Conservation (phyloP, 1,284 basidiomycete genomes). For the Rhodotorula sp. region DNA sequence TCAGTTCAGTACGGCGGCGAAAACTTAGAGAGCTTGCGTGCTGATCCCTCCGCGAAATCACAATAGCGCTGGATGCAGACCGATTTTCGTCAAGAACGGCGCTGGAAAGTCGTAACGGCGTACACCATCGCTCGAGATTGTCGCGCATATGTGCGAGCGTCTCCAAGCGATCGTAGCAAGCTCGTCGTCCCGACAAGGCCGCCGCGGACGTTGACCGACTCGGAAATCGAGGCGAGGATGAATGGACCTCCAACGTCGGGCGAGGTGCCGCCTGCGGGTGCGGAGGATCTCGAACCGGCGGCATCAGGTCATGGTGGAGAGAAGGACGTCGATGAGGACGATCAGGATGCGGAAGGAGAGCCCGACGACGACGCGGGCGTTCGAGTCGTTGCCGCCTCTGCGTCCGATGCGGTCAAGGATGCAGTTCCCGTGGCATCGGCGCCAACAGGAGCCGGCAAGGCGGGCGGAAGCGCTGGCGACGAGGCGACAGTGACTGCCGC, state of each 20-base stretch:
- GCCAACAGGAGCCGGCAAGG: slow-evolving; percentile 16
- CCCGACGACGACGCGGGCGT: slow-evolving; percentile 45
- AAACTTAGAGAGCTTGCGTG: not conserved
- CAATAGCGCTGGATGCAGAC: slow-evolving; percentile 90
- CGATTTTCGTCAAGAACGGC: slow-evolving; percentile 90
- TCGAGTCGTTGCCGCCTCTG: slow-evolving; percentile 24
- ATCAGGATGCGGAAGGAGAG: slow-evolving; percentile 21
- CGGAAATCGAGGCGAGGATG: slow-evolving; percentile 9
- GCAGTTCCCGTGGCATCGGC: not conserved
- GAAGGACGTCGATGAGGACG: slow-evolving; percentile 19
- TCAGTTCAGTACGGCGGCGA: slow-evolving; percentile 48
- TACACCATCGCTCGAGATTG: slow-evolving; percentile 80
- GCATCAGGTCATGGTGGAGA: slow-evolving; percentile 19
- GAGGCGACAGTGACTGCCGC: slow-evolving; percentile 4
- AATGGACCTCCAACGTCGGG: not conserved
- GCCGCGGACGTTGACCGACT: slow-evolving; percentile 17
- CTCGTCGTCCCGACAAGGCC: slow-evolving; percentile 57
- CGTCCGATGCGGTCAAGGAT: slow-evolving; percentile 41
- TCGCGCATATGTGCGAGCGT: slow-evolving; percentile 80
- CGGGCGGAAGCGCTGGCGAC: slow-evolving; percentile 13
- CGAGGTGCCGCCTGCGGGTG: slow-evolving; percentile 30
- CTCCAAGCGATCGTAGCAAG: slow-evolving; percentile 62
- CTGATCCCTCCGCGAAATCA: not conserved
- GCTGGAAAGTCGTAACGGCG: slow-evolving; percentile 87
- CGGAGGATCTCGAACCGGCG: slow-evolving; percentile 24